Percentiles rank a stretch among this genome's conserved stretches.
These are phyloP conservation scores for Blastocladiella britannica DNA, from an alignment of 192 early-diverging fungal genomes.

Conservation along the genomic window DNA sequence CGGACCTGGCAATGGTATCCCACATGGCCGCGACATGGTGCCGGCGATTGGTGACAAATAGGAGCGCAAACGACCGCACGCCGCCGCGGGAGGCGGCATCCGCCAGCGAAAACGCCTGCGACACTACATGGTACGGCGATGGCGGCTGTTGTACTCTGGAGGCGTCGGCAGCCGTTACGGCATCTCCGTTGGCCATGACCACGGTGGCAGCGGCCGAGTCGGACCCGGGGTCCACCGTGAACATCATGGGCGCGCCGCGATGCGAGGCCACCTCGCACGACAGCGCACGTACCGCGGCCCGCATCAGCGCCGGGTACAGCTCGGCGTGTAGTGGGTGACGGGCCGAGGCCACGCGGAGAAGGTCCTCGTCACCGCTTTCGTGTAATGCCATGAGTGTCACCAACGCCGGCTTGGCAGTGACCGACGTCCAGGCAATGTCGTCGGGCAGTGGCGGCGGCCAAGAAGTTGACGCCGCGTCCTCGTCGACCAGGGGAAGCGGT, in stretches of 20 bases:
- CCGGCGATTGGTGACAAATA: neutral
- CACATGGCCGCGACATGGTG: neutral
- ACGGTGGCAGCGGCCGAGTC: too few relatives aligned
- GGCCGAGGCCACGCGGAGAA: neutral
- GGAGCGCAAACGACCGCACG: neutral
- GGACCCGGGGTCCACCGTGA: neutral
- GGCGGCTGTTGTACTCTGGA: too few relatives aligned
- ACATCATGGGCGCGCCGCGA: neutral
- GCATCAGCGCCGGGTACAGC: neutral
- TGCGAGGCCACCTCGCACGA: neutral
- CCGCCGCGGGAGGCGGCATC: neutral
- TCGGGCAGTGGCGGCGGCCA: neutral
- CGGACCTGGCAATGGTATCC: neutral
- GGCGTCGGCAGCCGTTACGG: too few relatives aligned
- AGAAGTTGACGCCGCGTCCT: neutral
- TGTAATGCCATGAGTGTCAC: neutral
- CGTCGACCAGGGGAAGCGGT: neutral
- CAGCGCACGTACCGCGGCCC: neutral
- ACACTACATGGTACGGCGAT: neutral
- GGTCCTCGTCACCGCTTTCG: too few relatives aligned
- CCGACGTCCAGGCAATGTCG: neutral
- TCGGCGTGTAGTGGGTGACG: neutral
- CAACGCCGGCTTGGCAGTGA: neutral
- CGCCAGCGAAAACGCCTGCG: neutral
- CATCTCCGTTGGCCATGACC: too few relatives aligned